Evolutionary conservation across 371 early-diverging fungal genomes (phyloP).

Genomic region (Fennellomyces sp.): DNA sequence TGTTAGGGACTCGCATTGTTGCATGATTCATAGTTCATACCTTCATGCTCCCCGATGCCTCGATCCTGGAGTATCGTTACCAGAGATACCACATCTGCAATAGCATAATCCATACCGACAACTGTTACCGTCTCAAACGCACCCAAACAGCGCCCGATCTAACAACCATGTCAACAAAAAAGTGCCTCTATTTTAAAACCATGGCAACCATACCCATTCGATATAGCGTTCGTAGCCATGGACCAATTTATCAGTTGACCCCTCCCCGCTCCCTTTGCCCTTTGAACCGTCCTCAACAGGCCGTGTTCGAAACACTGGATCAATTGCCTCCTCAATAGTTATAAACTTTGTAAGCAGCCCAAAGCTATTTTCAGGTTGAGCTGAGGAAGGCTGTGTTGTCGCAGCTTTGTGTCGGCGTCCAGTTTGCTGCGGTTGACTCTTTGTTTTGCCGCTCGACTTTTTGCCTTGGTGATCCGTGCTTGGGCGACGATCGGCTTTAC

Average conservation of each 20-base stretch:
- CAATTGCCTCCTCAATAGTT: constrained; percentile 38
- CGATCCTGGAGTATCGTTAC: constrained; percentile 39
- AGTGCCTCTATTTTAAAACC: not conserved
- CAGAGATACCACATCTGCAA: constrained; percentile 42
- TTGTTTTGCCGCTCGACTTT: not conserved
- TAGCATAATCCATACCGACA: constrained; percentile 45
- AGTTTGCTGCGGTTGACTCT: not conserved
- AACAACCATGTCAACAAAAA: not conserved
- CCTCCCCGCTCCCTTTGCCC: not conserved
- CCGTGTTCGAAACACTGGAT: constrained; percentile 27
- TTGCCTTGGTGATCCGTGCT: not conserved
- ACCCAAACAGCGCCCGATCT: constrained; percentile 36
- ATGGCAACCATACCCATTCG: constrained; percentile 32
- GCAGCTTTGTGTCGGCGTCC: not conserved
- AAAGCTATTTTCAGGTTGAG: not conserved
- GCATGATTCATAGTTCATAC: constrained; percentile 15
- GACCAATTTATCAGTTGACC: constrained; percentile 12
- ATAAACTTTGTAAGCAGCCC: constrained; percentile 31
- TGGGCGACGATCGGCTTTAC: not conserved
- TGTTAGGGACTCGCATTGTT: too few relatives aligned
- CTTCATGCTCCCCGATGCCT: constrained; percentile 41
- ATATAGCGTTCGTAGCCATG: constrained; percentile 49
- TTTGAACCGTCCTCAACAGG: constrained; percentile 1
- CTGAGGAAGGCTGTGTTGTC: not conserved
- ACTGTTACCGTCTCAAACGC: constrained; percentile 35